Evolutionary conservation across 345 rosid genomes (phyloP).

Genomic region (Citrus glauca): DNA sequence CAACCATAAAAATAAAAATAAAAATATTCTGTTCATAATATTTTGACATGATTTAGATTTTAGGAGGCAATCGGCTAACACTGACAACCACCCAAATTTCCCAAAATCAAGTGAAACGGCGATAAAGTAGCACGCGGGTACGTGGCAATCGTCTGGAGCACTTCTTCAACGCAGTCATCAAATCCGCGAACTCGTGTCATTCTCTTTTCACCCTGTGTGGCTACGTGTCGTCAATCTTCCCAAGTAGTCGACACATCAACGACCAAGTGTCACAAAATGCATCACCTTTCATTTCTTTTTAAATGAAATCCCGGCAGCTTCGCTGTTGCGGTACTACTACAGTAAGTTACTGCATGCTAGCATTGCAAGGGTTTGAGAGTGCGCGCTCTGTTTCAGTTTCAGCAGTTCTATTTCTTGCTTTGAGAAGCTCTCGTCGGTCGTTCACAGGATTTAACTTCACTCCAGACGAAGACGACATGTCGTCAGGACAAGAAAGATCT

Average conservation of each 20-base stretch:
- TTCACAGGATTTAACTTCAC: slow-evolving; percentile 10
- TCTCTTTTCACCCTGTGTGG: background rate
- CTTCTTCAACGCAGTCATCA: background rate
- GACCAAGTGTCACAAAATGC: background rate
- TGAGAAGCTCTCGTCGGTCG: background rate
- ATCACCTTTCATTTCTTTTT: no score
- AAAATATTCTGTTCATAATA: no score
- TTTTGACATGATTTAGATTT: no score
- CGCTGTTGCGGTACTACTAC: no score
- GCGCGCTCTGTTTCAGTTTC: background rate
- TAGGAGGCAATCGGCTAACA: no score
- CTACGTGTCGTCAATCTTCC: background rate
- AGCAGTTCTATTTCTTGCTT: background rate
- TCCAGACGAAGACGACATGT: slow-evolving; percentile 24
- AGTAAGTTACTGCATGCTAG: background rate
- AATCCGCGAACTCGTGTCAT: background rate
- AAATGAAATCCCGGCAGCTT: background rate
- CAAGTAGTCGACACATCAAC: background rate
- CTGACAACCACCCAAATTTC: background rate
- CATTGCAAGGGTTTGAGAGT: background rate
- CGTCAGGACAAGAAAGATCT: slow-evolving; percentile 44
- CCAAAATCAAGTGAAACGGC: background rate
- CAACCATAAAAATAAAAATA: no score
- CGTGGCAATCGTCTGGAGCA: background rate
- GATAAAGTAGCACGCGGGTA: background rate